phyloP scores from a whole-genome alignment of 306 rosid genomes.

The Cicer judaicum region DNA sequence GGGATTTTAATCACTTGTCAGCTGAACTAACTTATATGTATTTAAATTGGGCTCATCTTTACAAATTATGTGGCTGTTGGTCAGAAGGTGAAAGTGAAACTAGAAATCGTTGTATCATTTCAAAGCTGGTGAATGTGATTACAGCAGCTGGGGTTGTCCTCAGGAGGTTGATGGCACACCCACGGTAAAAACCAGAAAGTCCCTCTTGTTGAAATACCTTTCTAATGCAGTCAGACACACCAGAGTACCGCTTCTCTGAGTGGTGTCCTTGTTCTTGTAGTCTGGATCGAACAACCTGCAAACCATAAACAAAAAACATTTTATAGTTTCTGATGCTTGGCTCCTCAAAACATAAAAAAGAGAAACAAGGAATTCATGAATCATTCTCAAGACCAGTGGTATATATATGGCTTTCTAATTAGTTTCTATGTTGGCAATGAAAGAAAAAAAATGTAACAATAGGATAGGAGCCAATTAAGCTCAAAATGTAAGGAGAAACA shows the following conservation, averaged over 20 bases:
- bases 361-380: constrained; percentile 3
- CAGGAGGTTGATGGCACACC: constrained; percentile 78
- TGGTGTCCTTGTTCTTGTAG: constrained; percentile 79
- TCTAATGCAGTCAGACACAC: constrained; percentile 60
- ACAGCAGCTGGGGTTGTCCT: constrained; percentile 91
- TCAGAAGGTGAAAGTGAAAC: constrained; percentile 62
- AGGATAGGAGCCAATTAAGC: background rate
- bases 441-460: background rate
- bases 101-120: constrained; percentile 84
- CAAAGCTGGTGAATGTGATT: constrained; percentile 84
- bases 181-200: constrained; percentile 74
- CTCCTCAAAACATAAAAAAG: constrained; percentile 8
- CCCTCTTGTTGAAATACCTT: constrained; percentile 76
- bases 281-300: constrained; percentile 81
- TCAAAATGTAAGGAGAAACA: constrained; percentile 6
- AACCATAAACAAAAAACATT: constrained; percentile 14
- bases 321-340: background rate
- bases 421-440: background rate
- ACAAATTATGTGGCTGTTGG: constrained; percentile 62
- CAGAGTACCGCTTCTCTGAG: constrained; percentile 74
- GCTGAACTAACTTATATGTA: constrained; percentile 14
- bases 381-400: background rate
- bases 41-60: constrained; percentile 41
- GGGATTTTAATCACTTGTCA: constrained; percentile 16
- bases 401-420: background rate